Conservation (phyloP, 306 rosid species). For the Carpinus fangiana region DNA sequence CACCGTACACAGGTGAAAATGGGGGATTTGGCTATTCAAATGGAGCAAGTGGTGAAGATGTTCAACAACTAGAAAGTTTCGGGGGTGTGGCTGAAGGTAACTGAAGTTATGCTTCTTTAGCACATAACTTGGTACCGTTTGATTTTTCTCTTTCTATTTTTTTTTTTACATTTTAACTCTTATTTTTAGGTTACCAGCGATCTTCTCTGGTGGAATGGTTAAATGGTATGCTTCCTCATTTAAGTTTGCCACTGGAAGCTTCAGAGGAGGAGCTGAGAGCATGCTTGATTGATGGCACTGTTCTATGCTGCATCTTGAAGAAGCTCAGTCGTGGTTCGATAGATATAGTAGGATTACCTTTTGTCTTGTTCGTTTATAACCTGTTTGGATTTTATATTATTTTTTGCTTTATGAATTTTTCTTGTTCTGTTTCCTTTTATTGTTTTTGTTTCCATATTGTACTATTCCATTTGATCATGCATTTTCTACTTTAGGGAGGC, state of each 20-base stretch:
- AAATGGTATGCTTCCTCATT: slow-evolving; percentile 67
- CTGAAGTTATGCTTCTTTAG: not conserved
- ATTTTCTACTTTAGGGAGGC: slow-evolving; percentile 52
- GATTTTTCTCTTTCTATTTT: slow-evolving; percentile 16
- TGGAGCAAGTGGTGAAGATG: slow-evolving; percentile 36
- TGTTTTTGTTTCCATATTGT: slow-evolving; percentile 1
- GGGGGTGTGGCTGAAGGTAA: slow-evolving; percentile 47
- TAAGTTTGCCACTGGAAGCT: slow-evolving; percentile 66
- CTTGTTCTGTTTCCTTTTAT: slow-evolving; percentile 2
- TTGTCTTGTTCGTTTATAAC: slow-evolving; percentile 14
- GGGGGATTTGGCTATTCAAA: slow-evolving; percentile 37
- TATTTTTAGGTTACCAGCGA: slow-evolving; percentile 52
- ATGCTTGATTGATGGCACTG: slow-evolving; percentile 74
- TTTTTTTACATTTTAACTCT: slow-evolving; percentile 20
- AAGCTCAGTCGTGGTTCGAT: slow-evolving; percentile 67
- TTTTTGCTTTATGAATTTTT: not conserved
- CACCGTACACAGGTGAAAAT: slow-evolving; percentile 40
- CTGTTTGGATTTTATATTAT: not conserved
- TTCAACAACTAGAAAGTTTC: slow-evolving; percentile 31
- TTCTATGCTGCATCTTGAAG: slow-evolving; percentile 72
- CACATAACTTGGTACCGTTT: slow-evolving; percentile 15
- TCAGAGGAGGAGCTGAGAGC: slow-evolving; percentile 75
- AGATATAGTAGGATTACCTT: slow-evolving; percentile 45
- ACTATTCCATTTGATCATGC: slow-evolving; percentile 5
- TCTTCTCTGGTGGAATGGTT: slow-evolving; percentile 74